Evolutionary conservation across 495 filamentous ascomycete genomes (phyloP).

Genomic region (Mytilinidion resinicola): DNA sequence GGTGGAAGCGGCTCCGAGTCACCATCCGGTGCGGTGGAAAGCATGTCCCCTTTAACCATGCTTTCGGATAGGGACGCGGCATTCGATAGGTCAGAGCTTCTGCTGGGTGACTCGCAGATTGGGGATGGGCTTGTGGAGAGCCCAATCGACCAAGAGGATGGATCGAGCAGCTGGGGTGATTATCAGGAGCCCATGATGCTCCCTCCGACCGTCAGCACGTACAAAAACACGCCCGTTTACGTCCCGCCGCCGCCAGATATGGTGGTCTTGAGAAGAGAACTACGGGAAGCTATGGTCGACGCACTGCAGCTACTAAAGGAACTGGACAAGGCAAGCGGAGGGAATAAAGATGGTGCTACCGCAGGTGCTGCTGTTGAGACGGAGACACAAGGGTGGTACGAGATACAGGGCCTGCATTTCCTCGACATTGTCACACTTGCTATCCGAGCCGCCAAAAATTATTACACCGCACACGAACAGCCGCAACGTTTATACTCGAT

Average conservation of each 20-base stretch:
- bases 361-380: slow-evolving; percentile 30
- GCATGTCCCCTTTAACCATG: slow-evolving; percentile 7
- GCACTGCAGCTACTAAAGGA: slow-evolving; percentile 57
- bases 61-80: neutral
- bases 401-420: slow-evolving; percentile 85
- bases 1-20: slow-evolving; percentile 18
- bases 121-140: slow-evolving; percentile 46
- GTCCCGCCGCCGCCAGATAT: slow-evolving; percentile 83
- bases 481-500: slow-evolving; percentile 78
- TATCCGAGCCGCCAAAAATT: slow-evolving; percentile 88
- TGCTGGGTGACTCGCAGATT: slow-evolving; percentile 9
- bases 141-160: slow-evolving; percentile 52
- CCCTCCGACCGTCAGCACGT: slow-evolving; percentile 92
- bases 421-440: slow-evolving; percentile 88
- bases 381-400: slow-evolving; percentile 60
- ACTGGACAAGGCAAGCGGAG: slow-evolving; percentile 29
- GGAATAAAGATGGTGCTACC: neutral
- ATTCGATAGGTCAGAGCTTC: slow-evolving; percentile 15
- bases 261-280: slow-evolving; percentile 65
- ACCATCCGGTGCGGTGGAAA: neutral
- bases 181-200: slow-evolving; percentile 68
- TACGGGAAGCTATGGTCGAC: slow-evolving; percentile 59
- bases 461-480: slow-evolving; percentile 82
- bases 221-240: slow-evolving; percentile 78
- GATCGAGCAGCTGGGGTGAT: slow-evolving; percentile 48